Conservation (phyloP, 371 early-diverging fungal genomes). For the Actinomucor elegans region DNA sequence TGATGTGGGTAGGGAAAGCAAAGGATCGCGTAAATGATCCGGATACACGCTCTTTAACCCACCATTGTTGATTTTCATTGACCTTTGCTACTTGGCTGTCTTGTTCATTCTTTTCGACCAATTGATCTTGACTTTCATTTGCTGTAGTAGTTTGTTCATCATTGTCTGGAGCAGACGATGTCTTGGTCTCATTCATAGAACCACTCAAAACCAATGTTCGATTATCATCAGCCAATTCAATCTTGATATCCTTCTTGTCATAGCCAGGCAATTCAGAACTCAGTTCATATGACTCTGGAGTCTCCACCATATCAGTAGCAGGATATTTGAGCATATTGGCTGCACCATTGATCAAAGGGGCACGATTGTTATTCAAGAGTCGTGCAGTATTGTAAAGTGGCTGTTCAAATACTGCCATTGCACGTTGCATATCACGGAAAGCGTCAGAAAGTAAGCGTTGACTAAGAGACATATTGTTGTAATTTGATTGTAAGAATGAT, state of each 20-base stretch:
- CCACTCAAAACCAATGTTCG: conserved; percentile 32
- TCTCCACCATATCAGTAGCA: conserved; percentile 31
- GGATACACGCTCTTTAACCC: conserved; percentile 35
- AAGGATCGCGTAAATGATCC: conserved; percentile 34
- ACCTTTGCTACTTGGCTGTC: not conserved
- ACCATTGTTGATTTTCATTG: conserved; percentile 15
- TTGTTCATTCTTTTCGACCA: conserved; percentile 38
- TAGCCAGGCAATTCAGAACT: conserved; percentile 40
- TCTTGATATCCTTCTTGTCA: conserved; percentile 38
- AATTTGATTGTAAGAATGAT: too few relatives aligned
- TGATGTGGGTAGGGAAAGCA: conserved; percentile 29
- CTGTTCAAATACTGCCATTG: conserved; percentile 34
- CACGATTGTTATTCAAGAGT: not conserved
- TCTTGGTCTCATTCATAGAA: conserved; percentile 2
- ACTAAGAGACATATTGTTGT: conserved; percentile 21
- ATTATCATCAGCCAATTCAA: conserved; percentile 32
- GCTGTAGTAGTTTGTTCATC: not conserved
- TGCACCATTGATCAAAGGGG: not conserved
- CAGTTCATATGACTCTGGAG: conserved; percentile 21
- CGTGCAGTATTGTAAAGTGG: conserved; percentile 19
- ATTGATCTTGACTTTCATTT: conserved; percentile 13
- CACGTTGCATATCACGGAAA: conserved; percentile 38
- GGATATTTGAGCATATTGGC: conserved; percentile 13
- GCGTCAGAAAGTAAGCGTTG: conserved; percentile 33
- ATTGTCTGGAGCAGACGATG: not conserved